A percentile compares a stretch with the other conserved stretches of the same genome.
Evolutionary conservation across 257 asterid genomes (phyloP).

Genomic region (Solanum paucissectum): DNA sequence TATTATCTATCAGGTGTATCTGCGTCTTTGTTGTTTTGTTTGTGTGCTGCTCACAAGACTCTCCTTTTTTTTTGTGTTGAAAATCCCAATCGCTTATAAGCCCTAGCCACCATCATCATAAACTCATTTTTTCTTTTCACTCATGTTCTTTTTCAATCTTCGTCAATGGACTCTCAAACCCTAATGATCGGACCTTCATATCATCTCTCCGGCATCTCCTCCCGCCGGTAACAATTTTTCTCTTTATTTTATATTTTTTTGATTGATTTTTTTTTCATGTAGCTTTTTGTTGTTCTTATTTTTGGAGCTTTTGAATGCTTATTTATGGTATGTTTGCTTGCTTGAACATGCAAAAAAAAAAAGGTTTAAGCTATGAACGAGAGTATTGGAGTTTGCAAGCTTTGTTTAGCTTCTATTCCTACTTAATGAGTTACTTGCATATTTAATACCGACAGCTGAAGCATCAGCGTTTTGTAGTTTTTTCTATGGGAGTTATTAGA

Average conservation of each 20-base stretch:
- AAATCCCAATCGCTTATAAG: background rate
- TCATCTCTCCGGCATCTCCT: background rate
- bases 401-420: background rate
- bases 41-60: background rate
- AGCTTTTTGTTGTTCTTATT: background rate
- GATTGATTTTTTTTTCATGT: background rate
- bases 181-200: constrained; percentile 8
- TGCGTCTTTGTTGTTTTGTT: background rate
- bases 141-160: background rate
- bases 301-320: background rate
- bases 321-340: background rate
- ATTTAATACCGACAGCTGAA: background rate
- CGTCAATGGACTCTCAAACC: constrained; percentile 7
- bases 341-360: background rate
- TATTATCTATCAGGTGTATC: constrained; percentile 5
- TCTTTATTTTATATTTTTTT: background rate
- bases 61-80: background rate
- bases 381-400: background rate
- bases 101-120: constrained; percentile 1
- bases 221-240: constrained; percentile 10
- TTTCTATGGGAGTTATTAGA: background rate
- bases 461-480: background rate
- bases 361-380: background rate
- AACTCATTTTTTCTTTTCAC: background rate
- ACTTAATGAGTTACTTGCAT: background rate